These are phyloP conservation scores for Arabis hirsuta DNA, from an alignment of 345 rosid species.

Conservation along the genomic window DNA sequence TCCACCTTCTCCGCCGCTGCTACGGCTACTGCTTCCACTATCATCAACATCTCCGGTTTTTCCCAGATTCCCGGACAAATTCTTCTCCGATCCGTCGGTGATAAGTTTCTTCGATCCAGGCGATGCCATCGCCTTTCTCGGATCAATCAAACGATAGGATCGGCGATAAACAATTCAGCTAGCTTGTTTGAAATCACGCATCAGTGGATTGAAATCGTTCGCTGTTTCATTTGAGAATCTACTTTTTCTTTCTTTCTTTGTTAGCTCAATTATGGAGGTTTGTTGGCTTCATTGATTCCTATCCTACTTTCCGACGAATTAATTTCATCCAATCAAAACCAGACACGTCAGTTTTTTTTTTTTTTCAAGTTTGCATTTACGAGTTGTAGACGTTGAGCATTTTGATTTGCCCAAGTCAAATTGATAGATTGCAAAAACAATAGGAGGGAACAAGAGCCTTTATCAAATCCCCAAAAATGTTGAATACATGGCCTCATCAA, in stretches of 20 bases:
- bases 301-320: slow-evolving; percentile 7
- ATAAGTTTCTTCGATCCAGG: slow-evolving; percentile 36
- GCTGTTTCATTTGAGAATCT: slow-evolving; percentile 15
- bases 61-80: slow-evolving; percentile 28
- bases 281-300: slow-evolving; percentile 18
- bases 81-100: slow-evolving; percentile 44
- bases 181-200: not conserved
- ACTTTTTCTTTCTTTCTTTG: not conserved
- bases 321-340: not conserved
- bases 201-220: not conserved
- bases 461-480: no score
- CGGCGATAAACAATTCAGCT: not conserved
- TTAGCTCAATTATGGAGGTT: slow-evolving; percentile 17
- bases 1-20: slow-evolving; percentile 29
- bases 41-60: slow-evolving; percentile 32
- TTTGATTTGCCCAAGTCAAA: not conserved
- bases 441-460: no score
- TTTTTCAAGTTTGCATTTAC: not conserved
- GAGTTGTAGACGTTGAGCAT: not conserved
- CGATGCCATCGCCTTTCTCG: slow-evolving; percentile 35
- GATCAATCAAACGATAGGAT: slow-evolving; percentile 12
- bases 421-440: no score
- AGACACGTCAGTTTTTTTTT: not conserved
- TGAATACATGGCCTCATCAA: no score
- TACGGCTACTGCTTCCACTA: slow-evolving; percentile 38